phyloP scores from a whole-genome alignment of 164 flowering plant genomes.

The Umbilicus rupestris region DNA sequence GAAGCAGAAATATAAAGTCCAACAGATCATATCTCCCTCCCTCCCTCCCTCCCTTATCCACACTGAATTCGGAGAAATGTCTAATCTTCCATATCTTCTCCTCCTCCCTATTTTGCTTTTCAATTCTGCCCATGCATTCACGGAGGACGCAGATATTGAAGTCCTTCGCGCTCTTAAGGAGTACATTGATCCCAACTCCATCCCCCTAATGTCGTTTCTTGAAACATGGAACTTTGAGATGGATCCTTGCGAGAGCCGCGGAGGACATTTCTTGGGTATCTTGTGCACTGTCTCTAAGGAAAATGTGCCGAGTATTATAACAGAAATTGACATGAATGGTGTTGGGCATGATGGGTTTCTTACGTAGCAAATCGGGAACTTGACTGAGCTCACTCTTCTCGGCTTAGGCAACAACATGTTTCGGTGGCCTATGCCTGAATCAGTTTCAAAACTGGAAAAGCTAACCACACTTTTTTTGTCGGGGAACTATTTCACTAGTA shows the following conservation, averaged over 20 bases:
- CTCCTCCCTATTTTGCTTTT: conserved; percentile 6
- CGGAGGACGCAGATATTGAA: conserved; percentile 20
- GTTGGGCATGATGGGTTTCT: conserved; percentile 35
- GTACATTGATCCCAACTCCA: conserved; percentile 28
- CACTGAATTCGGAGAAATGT: too few relatives aligned
- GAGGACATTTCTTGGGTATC: conserved; percentile 27
- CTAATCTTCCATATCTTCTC: too few relatives aligned
- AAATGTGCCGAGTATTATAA: conserved; percentile 19
- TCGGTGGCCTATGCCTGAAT: conserved; percentile 29
- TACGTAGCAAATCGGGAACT: conserved; percentile 24
- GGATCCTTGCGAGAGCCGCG: conserved; percentile 39
- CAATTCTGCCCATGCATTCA: conserved; percentile 13
- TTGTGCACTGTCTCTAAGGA: conserved; percentile 22
- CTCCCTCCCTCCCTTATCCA: too few relatives aligned
- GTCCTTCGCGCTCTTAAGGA: conserved; percentile 18
- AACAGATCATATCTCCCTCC: too few relatives aligned
- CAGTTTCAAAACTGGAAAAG: conserved; percentile 21
- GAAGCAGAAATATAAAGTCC: background rate
- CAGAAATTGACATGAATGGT: conserved; percentile 22
- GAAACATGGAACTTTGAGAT: conserved; percentile 24
- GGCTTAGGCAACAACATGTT: conserved; percentile 27
- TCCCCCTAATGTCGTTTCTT: conserved; percentile 26
- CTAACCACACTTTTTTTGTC: conserved; percentile 19
- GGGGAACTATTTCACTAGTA: conserved; percentile 29
- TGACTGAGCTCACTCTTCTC: conserved; percentile 27